Evolutionary conservation across 768 basidiomycete species (phyloP), one percentile per base, ranked within the genome.

Genomic region (Pleurotus tuber-regium): DNA sequence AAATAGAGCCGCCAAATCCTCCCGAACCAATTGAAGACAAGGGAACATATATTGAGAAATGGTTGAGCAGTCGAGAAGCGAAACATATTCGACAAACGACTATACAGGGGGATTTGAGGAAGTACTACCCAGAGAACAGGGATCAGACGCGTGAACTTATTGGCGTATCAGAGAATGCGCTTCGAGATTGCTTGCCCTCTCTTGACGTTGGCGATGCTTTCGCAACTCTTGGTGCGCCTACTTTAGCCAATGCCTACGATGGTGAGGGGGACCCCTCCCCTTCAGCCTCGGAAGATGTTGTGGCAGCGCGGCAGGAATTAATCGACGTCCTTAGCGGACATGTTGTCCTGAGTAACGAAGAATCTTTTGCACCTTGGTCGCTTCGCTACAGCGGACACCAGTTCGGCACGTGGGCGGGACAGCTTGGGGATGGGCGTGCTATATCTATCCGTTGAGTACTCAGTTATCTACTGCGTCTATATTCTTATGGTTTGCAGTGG

Each of bases 361-460:
- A 55, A 1, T 53, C 64, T 1, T 87, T 87, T 59, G 82, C 83
- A 3, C 87, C 96, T 0, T 98, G 92, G 91, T 86, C 89, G 4
- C 75, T 93, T 25, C 77, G 93, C 12, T 98, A 98, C 64, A 92
- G 89, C 56, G 95, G 94, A 0, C 90, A 92, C 62, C 91, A 93
- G 59, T 94, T 93, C 60, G 92, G 92, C 0, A 69, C 63, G 2
- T 98, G 88, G 85, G 95, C 97, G 1, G 93, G 94, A 21, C 97
- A 98, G 63, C 76, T 99, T 3, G 97, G 97, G 10, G 96, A 98
- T 61, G 97, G 97, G 0, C 79, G 97, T 14, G 96, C 97, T 1
- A 90, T 92, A n/a, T 90, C 89, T 7, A 81, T 99, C 44, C 69
- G 77, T 78, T 51, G 54, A 66, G 66, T 25, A 23, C 47, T 29